Evolutionary conservation across 1,139 yeast species (phyloP).

Genomic region (Geotrichum bryndzae): DNA sequence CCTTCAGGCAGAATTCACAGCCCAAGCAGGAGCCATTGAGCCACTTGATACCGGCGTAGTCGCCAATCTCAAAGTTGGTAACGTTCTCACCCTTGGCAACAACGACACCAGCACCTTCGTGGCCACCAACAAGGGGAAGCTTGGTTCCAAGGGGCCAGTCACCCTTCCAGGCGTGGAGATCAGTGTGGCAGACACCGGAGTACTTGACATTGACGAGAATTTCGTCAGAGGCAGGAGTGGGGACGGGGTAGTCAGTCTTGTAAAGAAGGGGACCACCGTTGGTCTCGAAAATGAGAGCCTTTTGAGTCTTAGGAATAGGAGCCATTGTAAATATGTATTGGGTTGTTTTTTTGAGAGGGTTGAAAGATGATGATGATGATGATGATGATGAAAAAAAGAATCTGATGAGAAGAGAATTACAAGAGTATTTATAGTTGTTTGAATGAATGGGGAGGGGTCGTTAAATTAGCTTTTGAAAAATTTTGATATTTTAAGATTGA

Average conservation of each 20-base stretch:
- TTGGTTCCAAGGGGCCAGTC: conserved; percentile 65
- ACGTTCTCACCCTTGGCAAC: conserved; percentile 67
- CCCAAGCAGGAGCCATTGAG: conserved; percentile 65
- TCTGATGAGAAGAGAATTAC: neutral
- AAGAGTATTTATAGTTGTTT: conserved; percentile 11
- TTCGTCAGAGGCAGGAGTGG: conserved; percentile 54
- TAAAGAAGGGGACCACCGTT: conserved; percentile 59
- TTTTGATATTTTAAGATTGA: neutral
- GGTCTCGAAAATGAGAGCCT: conserved; percentile 65
- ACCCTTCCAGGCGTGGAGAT: conserved; percentile 67
- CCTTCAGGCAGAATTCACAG: conserved; percentile 67
- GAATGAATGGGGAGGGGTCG: neutral
- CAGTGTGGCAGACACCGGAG: conserved; percentile 66
- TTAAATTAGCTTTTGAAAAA: neutral
- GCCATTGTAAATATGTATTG: conserved; percentile 14
- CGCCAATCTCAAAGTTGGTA: conserved; percentile 66
- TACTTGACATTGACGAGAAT: conserved; percentile 56
- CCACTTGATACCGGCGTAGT: conserved; percentile 69
- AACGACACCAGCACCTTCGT: conserved; percentile 83
- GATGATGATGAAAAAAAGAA: conserved; percentile 5
- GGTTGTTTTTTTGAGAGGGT: neutral
- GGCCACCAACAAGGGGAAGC: conserved; percentile 73
- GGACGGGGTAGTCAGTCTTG: conserved; percentile 55
- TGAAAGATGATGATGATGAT: neutral
- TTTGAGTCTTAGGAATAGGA: conserved; percentile 57